Evolutionary conservation across 2,329 filamentous ascomycete species (phyloP).

Genomic region (Rhinocladiella mackenziei): DNA sequence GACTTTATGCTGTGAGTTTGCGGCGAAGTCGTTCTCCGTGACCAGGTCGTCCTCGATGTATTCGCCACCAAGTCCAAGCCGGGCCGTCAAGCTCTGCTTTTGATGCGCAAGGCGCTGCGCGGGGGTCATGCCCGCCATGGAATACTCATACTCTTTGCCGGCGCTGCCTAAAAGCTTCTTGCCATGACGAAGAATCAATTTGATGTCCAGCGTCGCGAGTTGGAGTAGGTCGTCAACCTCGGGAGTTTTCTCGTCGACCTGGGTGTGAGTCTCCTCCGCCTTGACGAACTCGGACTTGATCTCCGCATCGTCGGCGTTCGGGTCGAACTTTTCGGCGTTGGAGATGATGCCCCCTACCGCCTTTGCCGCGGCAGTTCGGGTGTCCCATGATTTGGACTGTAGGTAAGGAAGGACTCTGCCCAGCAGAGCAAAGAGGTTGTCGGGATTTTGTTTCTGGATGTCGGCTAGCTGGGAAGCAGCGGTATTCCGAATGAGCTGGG

Average conservation of each 20-base stretch:
- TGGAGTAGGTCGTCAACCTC: slow-evolving; percentile 61
- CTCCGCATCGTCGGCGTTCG: slow-evolving; percentile 67
- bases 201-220: slow-evolving; percentile 71
- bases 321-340: slow-evolving; percentile 82
- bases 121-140: slow-evolving; percentile 75
- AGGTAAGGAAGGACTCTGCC: slow-evolving; percentile 94
- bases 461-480: slow-evolving; percentile 95
- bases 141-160: slow-evolving; percentile 78
- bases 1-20: slow-evolving; percentile 45
- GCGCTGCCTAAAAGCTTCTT: slow-evolving; percentile 78
- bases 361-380: slow-evolving; percentile 84
- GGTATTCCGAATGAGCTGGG: slow-evolving; percentile 90
- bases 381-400: slow-evolving; percentile 95
- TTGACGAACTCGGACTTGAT: slow-evolving; percentile 52
- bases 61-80: slow-evolving; percentile 79
- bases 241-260: slow-evolving; percentile 38
- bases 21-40: slow-evolving; percentile 57
- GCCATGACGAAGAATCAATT: slow-evolving; percentile 74
- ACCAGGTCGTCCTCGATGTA: slow-evolving; percentile 81
- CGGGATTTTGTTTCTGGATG: slow-evolving; percentile 95
- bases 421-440: slow-evolving; percentile 93
- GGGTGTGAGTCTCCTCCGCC: slow-evolving; percentile 36
- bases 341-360: slow-evolving; percentile 91
- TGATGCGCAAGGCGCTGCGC: slow-evolving; percentile 76
- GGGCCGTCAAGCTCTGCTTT: slow-evolving; percentile 78